These are phyloP conservation scores for Neoboletus magnificus DNA, from an alignment of 768 basidiomycete species.

Conservation along the genomic window DNA sequence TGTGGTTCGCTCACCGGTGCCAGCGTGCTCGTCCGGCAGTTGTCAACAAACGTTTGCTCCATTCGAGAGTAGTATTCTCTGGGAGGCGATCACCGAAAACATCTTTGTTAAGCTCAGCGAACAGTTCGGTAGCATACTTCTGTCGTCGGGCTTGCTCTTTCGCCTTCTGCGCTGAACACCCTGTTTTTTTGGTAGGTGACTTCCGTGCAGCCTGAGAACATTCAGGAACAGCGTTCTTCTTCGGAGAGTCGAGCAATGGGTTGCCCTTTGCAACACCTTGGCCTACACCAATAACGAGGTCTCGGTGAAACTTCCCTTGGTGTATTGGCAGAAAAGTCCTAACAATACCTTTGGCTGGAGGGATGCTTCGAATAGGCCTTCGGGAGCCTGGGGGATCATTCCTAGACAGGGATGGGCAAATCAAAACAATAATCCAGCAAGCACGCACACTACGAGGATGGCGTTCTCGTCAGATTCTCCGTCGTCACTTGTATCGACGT, in stretches of 20 bases:
- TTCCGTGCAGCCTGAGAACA: constrained; percentile 4
- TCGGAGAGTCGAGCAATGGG: constrained; percentile 10
- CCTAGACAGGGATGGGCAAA: constrained; percentile 17
- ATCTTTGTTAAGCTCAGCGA: constrained; percentile 52
- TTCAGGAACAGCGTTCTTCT: constrained; percentile 2
- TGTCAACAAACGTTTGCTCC: constrained; percentile 63
- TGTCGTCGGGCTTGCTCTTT: constrained; percentile 45
- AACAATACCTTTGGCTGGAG: constrained; percentile 1
- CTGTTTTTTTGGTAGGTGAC: constrained; percentile 23
- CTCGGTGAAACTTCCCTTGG: not conserved
- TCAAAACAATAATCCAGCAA: not conserved
- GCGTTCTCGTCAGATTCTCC: constrained; percentile 34
- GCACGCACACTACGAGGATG: constrained; percentile 39
- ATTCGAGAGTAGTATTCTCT: constrained; percentile 50
- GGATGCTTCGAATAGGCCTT: constrained; percentile 39
- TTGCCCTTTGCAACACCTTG: constrained; percentile 5
- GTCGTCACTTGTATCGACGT: constrained; percentile 32
- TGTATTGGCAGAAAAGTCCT: not conserved
- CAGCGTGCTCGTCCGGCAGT: constrained; percentile 72
- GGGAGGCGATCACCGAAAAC: constrained; percentile 60
- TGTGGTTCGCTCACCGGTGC: constrained; percentile 43
- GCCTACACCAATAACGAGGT: not conserved
- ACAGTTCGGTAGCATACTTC: constrained; percentile 57
- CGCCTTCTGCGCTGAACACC: constrained; percentile 29
- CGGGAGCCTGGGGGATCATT: constrained; percentile 50